phyloP scores from a whole-genome alignment of 306 rosid genomes.

The Cucumis sativus region Cucumber_9930_V3 NC_026657.2:1641001-1641500 shows the following conservation, averaged over 20 bases:
- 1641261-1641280: constrained; percentile 98
- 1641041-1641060: constrained; percentile 95
- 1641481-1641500: constrained; percentile 96
- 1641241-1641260: constrained; percentile 29
- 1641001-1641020: background rate
- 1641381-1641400: background rate
- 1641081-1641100: constrained; percentile 99
- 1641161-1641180: constrained; percentile 99
- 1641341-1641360: background rate
- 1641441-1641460: constrained; percentile 99
- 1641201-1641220: background rate
- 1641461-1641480: constrained; percentile 99
- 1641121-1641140: constrained; percentile 98
- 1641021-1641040: constrained; percentile 44
- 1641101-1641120: constrained; percentile 99
- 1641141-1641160: constrained; percentile 98
- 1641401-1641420: constrained; percentile 75
- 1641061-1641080: constrained; percentile 92
- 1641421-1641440: constrained; percentile 98
- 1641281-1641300: constrained; percentile 99
- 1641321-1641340: constrained; percentile 82
- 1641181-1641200: constrained; percentile 17
- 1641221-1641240: background rate
- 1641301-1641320: constrained; percentile 96
- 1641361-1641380: background rate